Base-by-base conservation (phyloP, 495 filamentous ascomycete genomes). In the Xylona heveae region DNA sequence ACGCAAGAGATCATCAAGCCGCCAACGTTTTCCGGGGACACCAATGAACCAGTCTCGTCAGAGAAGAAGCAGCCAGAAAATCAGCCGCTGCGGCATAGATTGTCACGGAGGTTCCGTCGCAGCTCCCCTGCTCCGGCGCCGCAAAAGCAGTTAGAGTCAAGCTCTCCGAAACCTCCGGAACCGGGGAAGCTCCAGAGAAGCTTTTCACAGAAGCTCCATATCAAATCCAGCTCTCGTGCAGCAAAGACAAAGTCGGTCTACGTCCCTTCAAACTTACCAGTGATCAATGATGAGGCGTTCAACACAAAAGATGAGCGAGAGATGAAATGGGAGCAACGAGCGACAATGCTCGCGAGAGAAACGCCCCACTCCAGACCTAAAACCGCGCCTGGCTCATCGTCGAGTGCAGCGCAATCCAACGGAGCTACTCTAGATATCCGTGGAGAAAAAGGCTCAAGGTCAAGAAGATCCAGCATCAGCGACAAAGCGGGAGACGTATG, bases 251-350 rank as follows among this genome's bases (percentile, higher is more conserved):
- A 52, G 36, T 85, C 78, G 30, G 64, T 65, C 10, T 75, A 77
- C 46, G 62, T 97, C 23, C 85, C 88, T 0, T 47, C 60, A 19
- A 64, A 88, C 51, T 61, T 95, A 28, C 88, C 85, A 12, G 68
- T 71, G 40, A 75, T 84, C 35, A 53, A 54, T 24, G 51, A 58
- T 5, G 60, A 67, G 40, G 57, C 59, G 29, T n/a, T n/a, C n/a
- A n/a, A n/a, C n/a, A n/a, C n/a, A n/a, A n/a, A n/a, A n/a, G 51
- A 49, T 35, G 59, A 64, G 10, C 46, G 54, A 19, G 62, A 65
- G 40, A 57, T 57, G 33, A 52, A 62, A 44, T 95, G 84, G 85
- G 85, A 92, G 61, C 72, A 81, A 51, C 58, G 83, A 30, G 85
- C 85, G 12, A 91, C 83, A 26, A 67, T 88, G 35, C 56, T 93